Percentiles rank a stretch among this genome's conserved stretches.
Conservation (phyloP, 331 rosid species). For the Quercus phellos region DNA sequence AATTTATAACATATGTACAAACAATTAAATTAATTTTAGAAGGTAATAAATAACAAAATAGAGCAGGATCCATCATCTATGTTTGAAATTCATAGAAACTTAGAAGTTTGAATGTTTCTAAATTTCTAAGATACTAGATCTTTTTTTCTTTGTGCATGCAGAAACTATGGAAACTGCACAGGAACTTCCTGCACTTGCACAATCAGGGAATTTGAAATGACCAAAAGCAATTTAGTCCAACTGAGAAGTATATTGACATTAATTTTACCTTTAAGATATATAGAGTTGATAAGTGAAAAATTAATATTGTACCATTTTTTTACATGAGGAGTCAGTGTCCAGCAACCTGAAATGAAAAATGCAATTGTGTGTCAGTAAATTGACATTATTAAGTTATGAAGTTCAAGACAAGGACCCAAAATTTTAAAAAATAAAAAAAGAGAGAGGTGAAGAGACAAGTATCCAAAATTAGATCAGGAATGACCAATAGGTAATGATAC, state of each 20-base stretch:
- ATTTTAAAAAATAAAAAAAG: too few relatives aligned
- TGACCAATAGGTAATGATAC: background rate
- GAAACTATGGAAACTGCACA: background rate
- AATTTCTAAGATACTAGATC: background rate
- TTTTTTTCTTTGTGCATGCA: too few relatives aligned
- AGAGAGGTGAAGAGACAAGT: background rate
- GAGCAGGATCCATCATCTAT: background rate
- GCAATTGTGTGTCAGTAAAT: background rate
- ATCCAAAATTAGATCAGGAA: background rate
- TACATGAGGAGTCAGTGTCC: conserved; percentile 34
- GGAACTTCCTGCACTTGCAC: background rate
- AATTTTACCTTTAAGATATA: background rate
- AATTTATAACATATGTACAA: background rate
- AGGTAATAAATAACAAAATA: background rate
- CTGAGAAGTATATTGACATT: background rate
- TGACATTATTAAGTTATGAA: background rate
- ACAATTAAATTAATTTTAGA: background rate
- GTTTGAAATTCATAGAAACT: background rate
- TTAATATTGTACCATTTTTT: conserved; percentile 27
- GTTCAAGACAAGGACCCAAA: background rate
- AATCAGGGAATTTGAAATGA: background rate
- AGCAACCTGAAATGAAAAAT: conserved; percentile 33
- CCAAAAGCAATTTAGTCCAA: background rate
- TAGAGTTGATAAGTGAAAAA: background rate
- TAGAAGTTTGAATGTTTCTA: background rate